Evolutionary conservation across 139 green algal species (phyloP), one percentile per base, ranked within the genome.

Genomic region (Eudorina sp.): DNA sequence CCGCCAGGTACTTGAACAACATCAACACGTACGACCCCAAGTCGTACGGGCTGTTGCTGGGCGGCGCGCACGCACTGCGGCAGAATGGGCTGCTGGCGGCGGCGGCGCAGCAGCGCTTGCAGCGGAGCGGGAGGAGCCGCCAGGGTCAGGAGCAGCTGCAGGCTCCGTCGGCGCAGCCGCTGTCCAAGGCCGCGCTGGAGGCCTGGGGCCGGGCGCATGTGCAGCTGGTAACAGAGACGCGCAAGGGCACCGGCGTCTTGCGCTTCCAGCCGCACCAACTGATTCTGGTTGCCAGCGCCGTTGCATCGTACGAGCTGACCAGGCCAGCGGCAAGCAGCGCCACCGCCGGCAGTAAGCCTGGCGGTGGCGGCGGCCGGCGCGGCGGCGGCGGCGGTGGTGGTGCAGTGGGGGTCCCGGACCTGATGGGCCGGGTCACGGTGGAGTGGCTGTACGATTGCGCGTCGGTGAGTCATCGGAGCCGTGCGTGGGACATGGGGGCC

Each of bases 21-120:
- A n/a, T n/a, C n/a, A n/a, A n/a, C n/a, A n/a, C n/a, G n/a, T n/a
- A n/a, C n/a, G n/a, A n/a, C n/a, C n/a, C n/a, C n/a, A n/a, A n/a
- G n/a, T n/a, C n/a, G n/a, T n/a, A n/a, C n/a, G 79, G 79, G 29
- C 55, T 85, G 79, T 58, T 85, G 58, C 55, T 85, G 55, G 79
- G 79, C 2, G 53, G 55, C 9, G 79, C 31, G 21, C 79, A 85
- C 5, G 55, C 79, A 58, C 58, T 85, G 58, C 4, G 58, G 58
- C 60, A 55, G 0, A 72, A 55, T 53, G 38, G 8, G 18, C 75
- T 45, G 46, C 34, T n/a, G 23, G n/a, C 8, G 16, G 43, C 43
- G 0, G 69, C 34, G n/a, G n/a, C n/a, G n/a, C 3, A n/a, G n/a
- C n/a, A n/a, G n/a, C n/a, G 27, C 4, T 34, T 66, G 23, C 4